phyloP scores from a whole-genome alignment of 2,329 filamentous ascomycete species.

The Colletotrichum spinosum region DNA sequence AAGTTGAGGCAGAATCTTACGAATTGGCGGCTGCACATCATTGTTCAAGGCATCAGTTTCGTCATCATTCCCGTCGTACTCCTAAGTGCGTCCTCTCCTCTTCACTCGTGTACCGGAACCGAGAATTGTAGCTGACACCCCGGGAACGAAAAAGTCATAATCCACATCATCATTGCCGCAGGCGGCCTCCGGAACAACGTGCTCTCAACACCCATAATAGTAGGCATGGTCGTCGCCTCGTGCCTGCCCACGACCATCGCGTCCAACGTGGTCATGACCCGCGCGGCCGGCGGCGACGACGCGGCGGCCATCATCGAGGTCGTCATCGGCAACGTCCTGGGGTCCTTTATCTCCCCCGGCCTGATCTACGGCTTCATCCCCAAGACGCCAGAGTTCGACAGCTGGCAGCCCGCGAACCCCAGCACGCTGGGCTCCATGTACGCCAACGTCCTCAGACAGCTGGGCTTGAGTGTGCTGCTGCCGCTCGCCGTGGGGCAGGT shows the following conservation, averaged over 20 bases:
- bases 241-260: conserved; percentile 79
- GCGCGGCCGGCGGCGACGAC: conserved; percentile 75
- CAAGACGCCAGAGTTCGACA: conserved; percentile 62
- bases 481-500: conserved; percentile 73
- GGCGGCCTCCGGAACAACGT: conserved; percentile 62
- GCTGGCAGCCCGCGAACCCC: conserved; percentile 65
- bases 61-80: conserved; percentile 73
- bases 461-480: conserved; percentile 74
- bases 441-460: conserved; percentile 73
- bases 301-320: conserved; percentile 76
- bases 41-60: conserved; percentile 76
- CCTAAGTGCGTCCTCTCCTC: conserved; percentile 55
- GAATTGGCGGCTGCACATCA: conserved; percentile 75
- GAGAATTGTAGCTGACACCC: background rate
- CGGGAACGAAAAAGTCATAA: conserved; percentile 48
- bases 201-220: conserved; percentile 73
- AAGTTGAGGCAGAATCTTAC: conserved; percentile 71
- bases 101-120: background rate
- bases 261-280: conserved; percentile 80
- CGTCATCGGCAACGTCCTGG: conserved; percentile 76
- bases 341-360: conserved; percentile 74
- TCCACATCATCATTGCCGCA: conserved; percentile 60
- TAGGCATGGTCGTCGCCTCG: conserved; percentile 75
- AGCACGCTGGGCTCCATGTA: conserved; percentile 72
- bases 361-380: conserved; percentile 72